These are phyloP conservation scores for Pogostemon cablin DNA, from an alignment of 257 asterid species.

Conservation along the genomic window DNA sequence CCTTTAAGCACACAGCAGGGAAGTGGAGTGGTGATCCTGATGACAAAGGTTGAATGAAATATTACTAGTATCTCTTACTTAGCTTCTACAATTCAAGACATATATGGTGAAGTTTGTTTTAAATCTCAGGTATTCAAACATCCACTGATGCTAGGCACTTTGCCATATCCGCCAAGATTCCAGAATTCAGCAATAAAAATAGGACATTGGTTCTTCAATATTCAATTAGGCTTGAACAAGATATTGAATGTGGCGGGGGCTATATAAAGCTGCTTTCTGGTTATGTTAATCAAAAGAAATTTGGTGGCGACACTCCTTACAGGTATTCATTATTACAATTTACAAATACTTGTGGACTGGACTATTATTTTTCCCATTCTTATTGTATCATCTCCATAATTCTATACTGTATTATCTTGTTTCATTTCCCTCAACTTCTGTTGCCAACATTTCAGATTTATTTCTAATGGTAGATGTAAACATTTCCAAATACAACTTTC, in stretches of 20 bases:
- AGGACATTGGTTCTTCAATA: slow-evolving; percentile 87
- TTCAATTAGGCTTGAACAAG: slow-evolving; percentile 89
- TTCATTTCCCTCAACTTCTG: too few relatives aligned
- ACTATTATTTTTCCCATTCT: too few relatives aligned
- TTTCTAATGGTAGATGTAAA: too few relatives aligned
- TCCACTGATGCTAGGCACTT: slow-evolving; percentile 82
- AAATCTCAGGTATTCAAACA: slow-evolving; percentile 78
- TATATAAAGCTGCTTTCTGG: slow-evolving; percentile 93
- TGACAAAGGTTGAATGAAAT: slow-evolving; percentile 64
- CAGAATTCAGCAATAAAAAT: slow-evolving; percentile 89
- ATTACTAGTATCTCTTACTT: too few relatives aligned
- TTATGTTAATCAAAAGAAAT: slow-evolving; percentile 92
- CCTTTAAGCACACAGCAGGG: slow-evolving; percentile 91
- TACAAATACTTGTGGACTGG: too few relatives aligned
- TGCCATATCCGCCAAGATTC: slow-evolving; percentile 92
- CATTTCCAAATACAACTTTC: too few relatives aligned
- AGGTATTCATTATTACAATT: too few relatives aligned
- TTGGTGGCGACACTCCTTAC: slow-evolving; percentile 99
- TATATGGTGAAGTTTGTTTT: background rate
- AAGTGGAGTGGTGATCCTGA: slow-evolving; percentile 95
- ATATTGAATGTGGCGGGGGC: slow-evolving; percentile 98
- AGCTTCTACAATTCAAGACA: too few relatives aligned
- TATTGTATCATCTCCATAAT: too few relatives aligned
- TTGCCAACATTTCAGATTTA: too few relatives aligned
- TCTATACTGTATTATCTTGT: too few relatives aligned